Percentiles rank a stretch among this genome's conserved stretches.
Conservation (phyloP, 129 eudicot genomes). For the Scalesia atractyloides region DNA sequence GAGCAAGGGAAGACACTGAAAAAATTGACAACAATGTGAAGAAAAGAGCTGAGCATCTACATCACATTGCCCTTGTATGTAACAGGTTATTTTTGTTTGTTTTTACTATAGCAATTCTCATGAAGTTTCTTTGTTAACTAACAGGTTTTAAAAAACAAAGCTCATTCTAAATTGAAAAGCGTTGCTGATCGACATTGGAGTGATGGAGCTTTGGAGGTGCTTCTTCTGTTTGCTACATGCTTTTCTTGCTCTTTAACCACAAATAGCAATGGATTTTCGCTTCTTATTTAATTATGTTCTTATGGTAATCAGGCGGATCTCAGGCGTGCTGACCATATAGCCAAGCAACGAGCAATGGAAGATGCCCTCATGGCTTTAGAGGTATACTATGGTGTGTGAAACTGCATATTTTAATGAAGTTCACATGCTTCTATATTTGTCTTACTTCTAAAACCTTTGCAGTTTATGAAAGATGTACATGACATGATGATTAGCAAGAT, state of each 20-base stretch:
- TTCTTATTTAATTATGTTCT: constrained; percentile 4
- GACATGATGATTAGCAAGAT: constrained; percentile 93
- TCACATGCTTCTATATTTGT: neutral
- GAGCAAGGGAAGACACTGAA: constrained; percentile 95
- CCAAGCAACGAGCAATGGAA: constrained; percentile 95
- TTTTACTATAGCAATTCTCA: constrained; percentile 5
- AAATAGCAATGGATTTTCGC: neutral
- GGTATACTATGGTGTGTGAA: constrained; percentile 41
- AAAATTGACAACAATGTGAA: constrained; percentile 83
- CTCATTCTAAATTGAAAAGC: constrained; percentile 79
- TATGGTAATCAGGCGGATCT: constrained; percentile 78
- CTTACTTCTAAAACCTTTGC: constrained; percentile 38
- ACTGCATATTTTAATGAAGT: constrained; percentile 13
- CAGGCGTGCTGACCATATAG: constrained; percentile 79
- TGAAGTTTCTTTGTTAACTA: constrained; percentile 18
- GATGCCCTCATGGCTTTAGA: constrained; percentile 92
- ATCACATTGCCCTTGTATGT: constrained; percentile 77
- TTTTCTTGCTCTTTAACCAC: neutral
- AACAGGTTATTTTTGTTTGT: neutral
- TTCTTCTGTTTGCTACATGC: constrained; percentile 12
- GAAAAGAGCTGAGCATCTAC: constrained; percentile 90
- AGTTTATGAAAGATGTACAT: constrained; percentile 85
- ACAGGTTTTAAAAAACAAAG: constrained; percentile 75
- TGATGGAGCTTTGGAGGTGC: constrained; percentile 98
- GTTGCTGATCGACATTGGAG: constrained; percentile 98